phyloP scores from a whole-genome alignment of 345 rosid species.

The Citrus mangshanensis region DNA sequence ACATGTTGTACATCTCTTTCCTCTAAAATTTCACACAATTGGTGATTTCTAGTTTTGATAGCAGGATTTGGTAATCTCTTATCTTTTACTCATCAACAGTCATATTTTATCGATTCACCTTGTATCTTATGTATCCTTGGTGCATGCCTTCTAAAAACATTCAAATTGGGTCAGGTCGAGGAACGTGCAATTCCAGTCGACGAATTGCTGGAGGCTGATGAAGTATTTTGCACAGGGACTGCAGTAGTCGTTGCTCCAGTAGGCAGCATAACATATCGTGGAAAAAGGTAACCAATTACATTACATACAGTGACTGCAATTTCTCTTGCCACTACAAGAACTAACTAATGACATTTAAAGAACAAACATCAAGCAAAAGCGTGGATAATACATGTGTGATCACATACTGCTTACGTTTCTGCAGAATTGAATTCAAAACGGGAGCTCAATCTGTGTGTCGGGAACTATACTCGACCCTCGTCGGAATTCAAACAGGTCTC shows the following conservation, averaged over 20 bases:
- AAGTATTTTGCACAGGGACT: conserved; percentile 58
- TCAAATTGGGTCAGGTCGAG: conserved; percentile 41
- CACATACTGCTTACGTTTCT: neutral
- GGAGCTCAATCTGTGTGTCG: neutral
- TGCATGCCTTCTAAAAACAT: neutral
- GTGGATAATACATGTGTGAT: neutral
- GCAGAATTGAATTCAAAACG: conserved; percentile 20
- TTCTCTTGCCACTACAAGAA: neutral
- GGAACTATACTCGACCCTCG: conserved; percentile 18
- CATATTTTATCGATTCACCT: neutral
- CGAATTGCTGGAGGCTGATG: conserved; percentile 56
- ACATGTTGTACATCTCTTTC: too few species aligned
- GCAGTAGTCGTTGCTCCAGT: conserved; percentile 45
- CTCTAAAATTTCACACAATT: too few species aligned
- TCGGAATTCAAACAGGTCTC: conserved; percentile 26
- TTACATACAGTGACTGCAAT: too few species aligned
- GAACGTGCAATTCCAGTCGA: conserved; percentile 56
- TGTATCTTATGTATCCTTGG: too few species aligned
- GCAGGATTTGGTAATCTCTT: too few species aligned
- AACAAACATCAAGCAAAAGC: neutral
- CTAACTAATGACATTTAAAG: neutral
- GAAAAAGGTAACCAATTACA: neutral
- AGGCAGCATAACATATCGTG: conserved; percentile 6
- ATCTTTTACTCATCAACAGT: too few species aligned
- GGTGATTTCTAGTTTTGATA: too few species aligned